These are phyloP conservation scores for Monosporascus sp. DNA, from an alignment of 2,329 filamentous ascomycete genomes.

Conservation along the genomic window DNA sequence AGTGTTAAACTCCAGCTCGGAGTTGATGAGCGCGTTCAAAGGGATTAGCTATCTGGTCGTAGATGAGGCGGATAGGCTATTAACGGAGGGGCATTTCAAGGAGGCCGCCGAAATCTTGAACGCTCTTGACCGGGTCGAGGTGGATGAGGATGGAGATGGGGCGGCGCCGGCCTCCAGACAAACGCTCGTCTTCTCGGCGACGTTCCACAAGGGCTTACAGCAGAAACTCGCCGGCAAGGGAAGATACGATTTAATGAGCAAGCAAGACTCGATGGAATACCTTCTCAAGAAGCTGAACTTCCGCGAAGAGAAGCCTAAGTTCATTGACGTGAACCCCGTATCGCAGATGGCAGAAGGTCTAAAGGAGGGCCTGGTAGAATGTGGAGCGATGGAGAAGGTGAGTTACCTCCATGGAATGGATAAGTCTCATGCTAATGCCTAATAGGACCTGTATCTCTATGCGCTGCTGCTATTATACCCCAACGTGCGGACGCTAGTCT, in stretches of 20 bases:
- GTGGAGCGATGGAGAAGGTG: constrained; percentile 87
- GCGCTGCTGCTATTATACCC: constrained; percentile 78
- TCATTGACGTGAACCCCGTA: constrained; percentile 85
- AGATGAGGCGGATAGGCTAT: constrained; percentile 87
- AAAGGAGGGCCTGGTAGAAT: constrained; percentile 88
- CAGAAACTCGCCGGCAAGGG: constrained; percentile 81
- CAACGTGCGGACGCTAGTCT: constrained; percentile 76
- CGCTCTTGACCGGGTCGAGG: constrained; percentile 66
- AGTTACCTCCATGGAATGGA: constrained; percentile 7
- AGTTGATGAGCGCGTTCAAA: constrained; percentile 65
- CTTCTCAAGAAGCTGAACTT: constrained; percentile 87
- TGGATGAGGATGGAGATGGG: constrained; percentile 43
- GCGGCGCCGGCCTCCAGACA: constrained; percentile 54
- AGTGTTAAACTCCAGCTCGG: constrained; percentile 70
- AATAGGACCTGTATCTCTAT: constrained; percentile 85
- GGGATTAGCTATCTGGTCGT: constrained; percentile 77
- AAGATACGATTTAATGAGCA: constrained; percentile 60
- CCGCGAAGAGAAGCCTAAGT: constrained; percentile 74
- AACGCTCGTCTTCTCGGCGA: constrained; percentile 93
- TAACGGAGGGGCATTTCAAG: constrained; percentile 92
- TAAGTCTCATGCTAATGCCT: constrained; percentile 6
- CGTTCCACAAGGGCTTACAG: constrained; percentile 86
- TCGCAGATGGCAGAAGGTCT: constrained; percentile 83
- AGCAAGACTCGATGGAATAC: constrained; percentile 86
- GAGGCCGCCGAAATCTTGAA: constrained; percentile 85